Base-by-base conservation (phyloP, 1,284 basidiomycete genomes). In the Microbotryomycetes sp. region DNA sequence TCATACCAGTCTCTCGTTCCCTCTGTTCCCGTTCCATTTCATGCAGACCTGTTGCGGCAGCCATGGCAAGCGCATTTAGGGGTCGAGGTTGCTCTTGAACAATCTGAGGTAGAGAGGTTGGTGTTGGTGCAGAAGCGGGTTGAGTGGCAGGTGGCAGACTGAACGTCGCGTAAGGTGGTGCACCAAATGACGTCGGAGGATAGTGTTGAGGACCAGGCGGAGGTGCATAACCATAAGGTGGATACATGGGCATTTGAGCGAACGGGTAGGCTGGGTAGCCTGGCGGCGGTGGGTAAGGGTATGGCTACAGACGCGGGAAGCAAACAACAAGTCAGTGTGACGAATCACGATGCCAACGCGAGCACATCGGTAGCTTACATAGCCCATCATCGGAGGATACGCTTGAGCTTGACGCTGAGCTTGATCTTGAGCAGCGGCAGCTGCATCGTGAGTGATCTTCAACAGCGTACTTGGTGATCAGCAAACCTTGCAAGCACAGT, bases 241-340 rank as follows among this genome's bases (percentile, higher is more conserved):
- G 60, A 54, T 58, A 64, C 66, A 67, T 62, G 23, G 65, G 60
- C 58, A 66, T 62, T 26, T 61, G 56, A 25, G 63, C 58, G 42
- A 67, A 69, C 25, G 66, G 58, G 63, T 69, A 69, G 31, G 59
- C 61, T 14, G 66, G 65, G 48, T 68, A 68, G 16, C 67, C 67
- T 5, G 67, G 67, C 1, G 67, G 67, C 19, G 65, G 65, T 12
- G 67, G 67, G 52, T 66, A 66, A 26, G 60, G 59, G 28, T 64
- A 64, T 2, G 67, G 67, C 60, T 66, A 58, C 36, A 19, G n/a
- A n/a, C n/a, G n/a, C n/a, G n/a, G n/a, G n/a, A n/a, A n/a, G n/a
- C n/a, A n/a, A n/a, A n/a, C n/a, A n/a, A n/a, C n/a, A n/a, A n/a
- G n/a, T n/a, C n/a, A n/a, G n/a, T n/a, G n/a, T n/a, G n/a, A n/a